phyloP scores from a whole-genome alignment of 1,139 yeast genomes.

The Geotrichum fermentans region DNA sequence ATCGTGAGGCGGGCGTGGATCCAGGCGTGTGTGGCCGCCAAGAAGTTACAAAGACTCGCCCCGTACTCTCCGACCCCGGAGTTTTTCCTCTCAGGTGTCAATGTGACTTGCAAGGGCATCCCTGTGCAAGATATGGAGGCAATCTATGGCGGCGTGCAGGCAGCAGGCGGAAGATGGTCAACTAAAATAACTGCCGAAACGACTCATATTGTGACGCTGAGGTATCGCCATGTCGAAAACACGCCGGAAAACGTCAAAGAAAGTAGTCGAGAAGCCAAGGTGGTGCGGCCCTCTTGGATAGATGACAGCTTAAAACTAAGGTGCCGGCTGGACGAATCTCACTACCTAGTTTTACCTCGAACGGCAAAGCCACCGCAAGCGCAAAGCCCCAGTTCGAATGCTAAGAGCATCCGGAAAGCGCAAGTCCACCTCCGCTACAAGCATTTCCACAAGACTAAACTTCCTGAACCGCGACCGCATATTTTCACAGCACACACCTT shows the following conservation, averaged over 20 bases:
- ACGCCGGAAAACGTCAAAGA: conserved; percentile 35
- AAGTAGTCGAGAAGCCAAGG: conserved; percentile 42
- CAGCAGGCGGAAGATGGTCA: conserved; percentile 70
- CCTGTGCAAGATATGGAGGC: conserved; percentile 59
- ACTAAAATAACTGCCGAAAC: conserved; percentile 64
- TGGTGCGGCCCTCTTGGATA: conserved; percentile 69
- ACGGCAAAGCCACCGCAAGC: no score
- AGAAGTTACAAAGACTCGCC: conserved; percentile 41
- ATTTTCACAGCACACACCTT: conserved; percentile 30
- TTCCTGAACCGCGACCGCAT: background rate
- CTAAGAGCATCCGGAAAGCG: background rate
- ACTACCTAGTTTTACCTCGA: conserved; percentile 42
- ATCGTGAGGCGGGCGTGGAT: conserved; percentile 67
- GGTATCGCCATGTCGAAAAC: conserved; percentile 44
- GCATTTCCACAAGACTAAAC: background rate
- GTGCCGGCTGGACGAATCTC: conserved; percentile 48
- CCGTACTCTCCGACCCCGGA: conserved; percentile 66
- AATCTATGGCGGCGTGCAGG: conserved; percentile 59
- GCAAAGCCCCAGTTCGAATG: no score
- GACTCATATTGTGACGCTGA: conserved; percentile 68
- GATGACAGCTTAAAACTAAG: conserved; percentile 61
- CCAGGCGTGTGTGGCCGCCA: conserved; percentile 41
- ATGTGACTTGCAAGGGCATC: conserved; percentile 58
- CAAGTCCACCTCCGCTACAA: conserved; percentile 1
- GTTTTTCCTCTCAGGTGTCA: conserved; percentile 56